Base-by-base conservation (phyloP, 805 yeast species). In the Ogataea trehaloabstinens region DNA sequence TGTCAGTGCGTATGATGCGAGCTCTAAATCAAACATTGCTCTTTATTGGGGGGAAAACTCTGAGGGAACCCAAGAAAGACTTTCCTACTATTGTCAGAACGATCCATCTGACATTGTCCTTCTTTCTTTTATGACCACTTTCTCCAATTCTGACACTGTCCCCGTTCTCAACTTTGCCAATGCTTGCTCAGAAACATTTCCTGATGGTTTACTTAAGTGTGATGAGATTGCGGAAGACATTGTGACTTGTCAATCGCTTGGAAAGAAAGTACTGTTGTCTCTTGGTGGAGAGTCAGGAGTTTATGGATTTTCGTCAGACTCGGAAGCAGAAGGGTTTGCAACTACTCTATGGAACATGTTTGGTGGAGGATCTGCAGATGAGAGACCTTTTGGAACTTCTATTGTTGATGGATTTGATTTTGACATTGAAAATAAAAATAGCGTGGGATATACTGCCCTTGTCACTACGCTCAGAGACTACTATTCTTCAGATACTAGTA, bases 1-100 rank as follows among this genome's bases (percentile, higher is more conserved):
- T 8, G 31, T 28, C 3, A 21, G 29, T 12, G 60, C 64, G 7
- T 64, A 64, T 42, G 52, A 60, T 46, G 52, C 69, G 10, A 38
- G 58, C 15, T 58, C 79, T 24, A 68, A 73, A 32, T 54, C 69
- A 21, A 84, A 85, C 48, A 76, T 86, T 28, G 95, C 83, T 18
- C 70, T 85, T 6, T 88, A 88, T 64, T 88, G 96, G 96, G 96
- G 96, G 37, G 95, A 88, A 63, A 76, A 77, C 52, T 78, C 90
- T 11, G 80, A 74, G n/a, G 86, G 86, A 6, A 68, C 42, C 25
- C 80, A 77, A 51, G 55, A 66, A 24, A 55, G 62, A 4, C 61
- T 78, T 5, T 61, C 71, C 2, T 62, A 68, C 34, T 86, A 86
- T 67, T 88, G 96, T 70, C 67, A 70, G 42, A 69, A 78, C 35